phyloP scores from a whole-genome alignment of 306 rosid species.

The Psophocarpus tetragonolobus region DNA sequence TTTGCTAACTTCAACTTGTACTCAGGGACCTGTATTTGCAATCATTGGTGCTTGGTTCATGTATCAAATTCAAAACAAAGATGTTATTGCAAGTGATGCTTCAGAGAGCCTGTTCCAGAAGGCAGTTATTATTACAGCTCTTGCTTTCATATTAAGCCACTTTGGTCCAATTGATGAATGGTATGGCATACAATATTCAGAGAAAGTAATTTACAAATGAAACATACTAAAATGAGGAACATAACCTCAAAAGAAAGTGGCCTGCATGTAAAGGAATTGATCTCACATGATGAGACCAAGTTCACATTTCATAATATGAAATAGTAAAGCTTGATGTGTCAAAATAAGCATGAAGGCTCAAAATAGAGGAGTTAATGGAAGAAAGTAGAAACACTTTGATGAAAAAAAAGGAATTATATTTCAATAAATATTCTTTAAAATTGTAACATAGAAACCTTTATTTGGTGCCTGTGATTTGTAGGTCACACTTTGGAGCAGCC shows the following conservation, averaged over 20 bases:
- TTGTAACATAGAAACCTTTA: neutral
- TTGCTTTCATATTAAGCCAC: slow-evolving; percentile 62
- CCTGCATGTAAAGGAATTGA: neutral
- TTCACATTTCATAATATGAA: neutral
- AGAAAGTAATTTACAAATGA: neutral
- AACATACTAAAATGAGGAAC: neutral
- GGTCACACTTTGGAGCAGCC: slow-evolving; percentile 85
- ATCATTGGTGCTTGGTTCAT: slow-evolving; percentile 92
- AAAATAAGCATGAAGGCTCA: neutral
- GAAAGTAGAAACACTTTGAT: neutral
- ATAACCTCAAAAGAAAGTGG: slow-evolving; percentile 10
- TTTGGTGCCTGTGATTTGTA: slow-evolving; percentile 34
- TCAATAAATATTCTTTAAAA: neutral
- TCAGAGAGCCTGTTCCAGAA: slow-evolving; percentile 64
- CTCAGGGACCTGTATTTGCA: slow-evolving; percentile 87
- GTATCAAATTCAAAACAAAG: slow-evolving; percentile 76
- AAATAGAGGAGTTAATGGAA: neutral
- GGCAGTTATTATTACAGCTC: slow-evolving; percentile 67
- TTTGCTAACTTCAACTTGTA: slow-evolving; percentile 8
- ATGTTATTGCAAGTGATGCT: slow-evolving; percentile 46
- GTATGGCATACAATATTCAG: slow-evolving; percentile 41
- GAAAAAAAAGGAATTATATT: neutral
- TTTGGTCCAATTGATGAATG: slow-evolving; percentile 85
- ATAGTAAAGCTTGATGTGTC: neutral
- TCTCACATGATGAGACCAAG: slow-evolving; percentile 2